Evolutionary conservation across 768 basidiomycete genomes (phyloP), one percentile per base, ranked within the genome.

Genomic region (Panellus pusillus): DNA sequence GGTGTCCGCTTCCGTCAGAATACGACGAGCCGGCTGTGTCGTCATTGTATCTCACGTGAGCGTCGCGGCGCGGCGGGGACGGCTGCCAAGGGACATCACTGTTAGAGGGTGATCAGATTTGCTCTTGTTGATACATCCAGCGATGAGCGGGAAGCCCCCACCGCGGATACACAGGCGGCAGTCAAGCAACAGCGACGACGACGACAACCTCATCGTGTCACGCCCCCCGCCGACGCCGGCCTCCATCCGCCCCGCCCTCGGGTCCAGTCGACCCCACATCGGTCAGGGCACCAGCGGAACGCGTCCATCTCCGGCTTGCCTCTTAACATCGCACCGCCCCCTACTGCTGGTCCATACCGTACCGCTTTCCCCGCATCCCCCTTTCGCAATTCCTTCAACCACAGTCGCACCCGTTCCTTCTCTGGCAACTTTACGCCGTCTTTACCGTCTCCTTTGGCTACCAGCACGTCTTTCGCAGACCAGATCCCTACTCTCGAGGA

Each of bases 381-480:
- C 6, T 68, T 69, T 27, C 65, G 71, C 24, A 64, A 68, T 1
- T 68, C 73, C 0, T 72, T 73, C 44, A 68, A 59, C 2, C 78
- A 80, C 65, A 60, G 70, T 18, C 76, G 79, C 28, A 75, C 74
- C 9, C 74, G 77, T 14, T 80, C 81, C 4, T 72, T 80, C 42
- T 82, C 82, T 6, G 71, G 78, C 3, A 74, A 79, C 3, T 80
- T 79, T 61, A 71, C 75, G 3, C 79, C 80, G 2, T 64, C 73
- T 24, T 68, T 74, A 3, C 80, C 77, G 4, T 82, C 83, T 1
- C 82, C 82, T 5, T 73, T 83, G 13, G 71, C 78, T 9, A 61
- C 74, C 15, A 69, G 72, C 28, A 72, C 72, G 52, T 68, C 73
- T 35, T 57, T 66, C 28, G 61, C 64, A n/a, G 65, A 66, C 45